phyloP scores from a whole-genome alignment of 208 protist species.

The Herpetomonas muscarum region DNA sequence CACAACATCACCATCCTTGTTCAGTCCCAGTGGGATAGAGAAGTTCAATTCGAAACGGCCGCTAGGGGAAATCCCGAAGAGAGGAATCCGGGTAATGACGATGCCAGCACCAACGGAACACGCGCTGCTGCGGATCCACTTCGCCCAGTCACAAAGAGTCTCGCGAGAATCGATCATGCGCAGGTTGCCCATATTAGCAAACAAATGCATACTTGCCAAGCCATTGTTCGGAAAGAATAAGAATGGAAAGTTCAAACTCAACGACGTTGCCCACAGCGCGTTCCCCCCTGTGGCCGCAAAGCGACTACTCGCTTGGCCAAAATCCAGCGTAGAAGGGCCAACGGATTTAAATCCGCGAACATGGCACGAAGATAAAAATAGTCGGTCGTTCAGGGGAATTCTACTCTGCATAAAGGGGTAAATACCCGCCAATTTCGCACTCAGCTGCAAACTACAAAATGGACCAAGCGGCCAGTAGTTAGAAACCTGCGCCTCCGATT shows the following conservation, averaged over 20 bases:
- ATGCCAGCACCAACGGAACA: conserved; percentile 73
- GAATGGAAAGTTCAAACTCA: conserved; percentile 81
- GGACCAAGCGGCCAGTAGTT: conserved; percentile 69
- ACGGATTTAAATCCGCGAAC: conserved; percentile 76
- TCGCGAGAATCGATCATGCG: conserved; percentile 44
- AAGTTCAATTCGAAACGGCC: conserved; percentile 83
- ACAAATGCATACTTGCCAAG: conserved; percentile 76
- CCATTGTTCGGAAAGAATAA: conserved; percentile 78
- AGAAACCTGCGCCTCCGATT: conserved; percentile 60
- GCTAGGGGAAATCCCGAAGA: conserved; percentile 68
- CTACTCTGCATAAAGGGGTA: conserved; percentile 50
- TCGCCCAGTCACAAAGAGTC: conserved; percentile 36
- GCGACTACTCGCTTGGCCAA: conserved; percentile 16
- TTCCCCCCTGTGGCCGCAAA: conserved; percentile 83
- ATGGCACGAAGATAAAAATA: conserved; percentile 77
- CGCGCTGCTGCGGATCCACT: conserved; percentile 60
- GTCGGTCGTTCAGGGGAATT: conserved; percentile 78
- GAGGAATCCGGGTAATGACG: conserved; percentile 75
- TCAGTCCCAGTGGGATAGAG: conserved; percentile 60
- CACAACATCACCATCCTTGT: conserved; percentile 46
- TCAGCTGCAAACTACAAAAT: conserved; percentile 75
- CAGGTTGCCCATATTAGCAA: conserved; percentile 76
- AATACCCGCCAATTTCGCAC: conserved; percentile 57
- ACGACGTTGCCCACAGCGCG: conserved; percentile 76
- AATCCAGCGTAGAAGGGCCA: conserved; percentile 71